A percentile compares a stretch with the other conserved stretches of the same genome.
These are phyloP conservation scores for Nannochloropsis salina DNA, from an alignment of 108 stramenopile species.

Conservation along the genomic window DNA sequence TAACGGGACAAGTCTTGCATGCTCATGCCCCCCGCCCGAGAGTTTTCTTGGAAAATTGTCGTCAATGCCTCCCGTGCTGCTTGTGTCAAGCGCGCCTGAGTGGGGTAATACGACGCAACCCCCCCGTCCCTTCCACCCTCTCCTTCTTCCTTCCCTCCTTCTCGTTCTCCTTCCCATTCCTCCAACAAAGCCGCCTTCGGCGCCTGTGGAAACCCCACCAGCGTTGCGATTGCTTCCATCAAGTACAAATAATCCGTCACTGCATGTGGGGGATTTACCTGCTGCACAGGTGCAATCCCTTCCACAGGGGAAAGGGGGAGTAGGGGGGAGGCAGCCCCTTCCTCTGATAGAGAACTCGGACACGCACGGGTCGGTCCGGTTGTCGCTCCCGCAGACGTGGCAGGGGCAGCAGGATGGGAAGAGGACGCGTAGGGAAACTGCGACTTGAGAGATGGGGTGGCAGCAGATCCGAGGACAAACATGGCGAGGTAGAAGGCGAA, in stretches of 20 bases:
- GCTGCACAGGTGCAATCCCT: not conserved
- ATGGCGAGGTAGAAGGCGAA: constrained; percentile 64
- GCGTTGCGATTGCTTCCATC: constrained; percentile 39
- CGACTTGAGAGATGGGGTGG: constrained; percentile 50
- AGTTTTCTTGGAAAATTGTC: constrained; percentile 34
- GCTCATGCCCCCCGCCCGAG: constrained; percentile 43
- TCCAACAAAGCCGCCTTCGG: not conserved
- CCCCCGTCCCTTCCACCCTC: not conserved
- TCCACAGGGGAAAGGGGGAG: not conserved
- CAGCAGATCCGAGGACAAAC: constrained; percentile 61
- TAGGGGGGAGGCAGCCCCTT: not conserved
- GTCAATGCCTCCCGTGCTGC: constrained; percentile 37
- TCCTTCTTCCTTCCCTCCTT: not conserved
- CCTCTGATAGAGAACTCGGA: not conserved
- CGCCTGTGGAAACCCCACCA: not conserved
- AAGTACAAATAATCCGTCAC: constrained; percentile 60
- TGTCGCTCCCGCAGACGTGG: not conserved
- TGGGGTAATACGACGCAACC: not conserved
- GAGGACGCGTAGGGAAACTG: constrained; percentile 66
- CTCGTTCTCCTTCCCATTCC: not conserved
- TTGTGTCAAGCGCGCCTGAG: constrained; percentile 38
- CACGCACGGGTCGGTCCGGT: not conserved
- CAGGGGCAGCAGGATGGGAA: not conserved
- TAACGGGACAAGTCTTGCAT: constrained; percentile 33
- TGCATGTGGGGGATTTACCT: constrained; percentile 34